Conservation (phyloP, 2,329 filamentous ascomycete species). For the Aquanectria penicillioides region DNA sequence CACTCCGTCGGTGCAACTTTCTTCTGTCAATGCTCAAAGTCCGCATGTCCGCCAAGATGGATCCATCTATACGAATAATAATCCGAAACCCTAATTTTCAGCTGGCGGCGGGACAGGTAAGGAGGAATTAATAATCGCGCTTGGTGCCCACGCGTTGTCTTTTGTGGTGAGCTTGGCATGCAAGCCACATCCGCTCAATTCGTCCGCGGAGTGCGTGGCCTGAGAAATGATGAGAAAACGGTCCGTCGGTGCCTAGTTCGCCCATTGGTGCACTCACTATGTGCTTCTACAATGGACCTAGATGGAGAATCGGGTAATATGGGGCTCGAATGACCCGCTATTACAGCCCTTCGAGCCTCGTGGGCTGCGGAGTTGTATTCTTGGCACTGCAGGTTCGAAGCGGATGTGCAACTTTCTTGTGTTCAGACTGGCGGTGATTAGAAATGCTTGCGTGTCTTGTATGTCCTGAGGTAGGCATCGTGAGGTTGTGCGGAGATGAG, state of each 20-base stretch:
- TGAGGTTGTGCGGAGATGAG: conserved; percentile 14
- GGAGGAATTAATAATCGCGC: conserved; percentile 39
- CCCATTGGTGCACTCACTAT: not conserved
- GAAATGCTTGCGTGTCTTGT: conserved; percentile 14
- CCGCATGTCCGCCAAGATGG: conserved; percentile 32
- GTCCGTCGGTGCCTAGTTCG: conserved; percentile 17
- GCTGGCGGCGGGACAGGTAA: not conserved
- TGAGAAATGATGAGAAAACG: conserved; percentile 26
- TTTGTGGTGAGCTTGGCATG: conserved; percentile 12
- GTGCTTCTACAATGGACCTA: not conserved
- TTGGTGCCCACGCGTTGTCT: conserved; percentile 6
- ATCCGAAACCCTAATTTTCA: not conserved
- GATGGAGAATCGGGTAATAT: conserved; percentile 28
- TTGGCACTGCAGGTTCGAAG: not conserved
- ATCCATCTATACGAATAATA: not conserved
- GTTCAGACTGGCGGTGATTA: conserved; percentile 19
- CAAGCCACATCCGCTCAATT: conserved; percentile 30
- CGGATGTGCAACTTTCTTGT: not conserved
- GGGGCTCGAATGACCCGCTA: conserved; percentile 17
- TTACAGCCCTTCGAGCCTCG: conserved; percentile 13
- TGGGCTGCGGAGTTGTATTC: conserved; percentile 22
- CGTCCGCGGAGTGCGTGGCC: conserved; percentile 24
- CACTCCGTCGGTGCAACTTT: not conserved
- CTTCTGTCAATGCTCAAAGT: conserved; percentile 24
- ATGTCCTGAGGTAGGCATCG: not conserved